A percentile compares a stretch with the other conserved stretches of the same genome.
Conservation (phyloP, 83 land plant species). For the Diphasiastrum complanatum region DNA sequence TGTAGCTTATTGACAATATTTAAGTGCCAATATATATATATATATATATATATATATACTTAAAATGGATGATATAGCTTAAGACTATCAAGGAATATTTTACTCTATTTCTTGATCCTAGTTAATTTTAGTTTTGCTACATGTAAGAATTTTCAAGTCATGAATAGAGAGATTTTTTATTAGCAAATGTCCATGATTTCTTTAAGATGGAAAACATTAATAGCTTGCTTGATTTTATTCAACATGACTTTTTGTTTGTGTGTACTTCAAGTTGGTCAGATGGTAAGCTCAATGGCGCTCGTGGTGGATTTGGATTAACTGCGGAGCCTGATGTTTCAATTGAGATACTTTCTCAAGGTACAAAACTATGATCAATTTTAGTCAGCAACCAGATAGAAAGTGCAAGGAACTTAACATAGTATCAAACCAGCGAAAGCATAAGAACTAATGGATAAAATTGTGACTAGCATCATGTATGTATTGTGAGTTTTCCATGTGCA, state of each 20-base stretch:
- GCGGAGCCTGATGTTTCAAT: slow-evolving; percentile 44
- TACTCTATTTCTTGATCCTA: too few species aligned
- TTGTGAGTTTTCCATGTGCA: slow-evolving; percentile 13
- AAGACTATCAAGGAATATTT: too few species aligned
- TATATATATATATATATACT: too few species aligned
- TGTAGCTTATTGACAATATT: too few species aligned
- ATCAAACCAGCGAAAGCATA: neutral
- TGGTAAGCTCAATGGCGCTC: slow-evolving; percentile 41
- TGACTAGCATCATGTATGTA: neutral
- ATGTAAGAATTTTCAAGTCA: too few species aligned
- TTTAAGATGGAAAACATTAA: too few species aligned
- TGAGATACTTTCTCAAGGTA: slow-evolving; percentile 37
- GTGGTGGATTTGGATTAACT: slow-evolving; percentile 47
- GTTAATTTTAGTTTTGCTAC: too few species aligned
- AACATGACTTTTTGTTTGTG: neutral
- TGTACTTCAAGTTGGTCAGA: slow-evolving; percentile 40
- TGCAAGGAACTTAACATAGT: neutral
- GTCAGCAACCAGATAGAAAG: neutral
- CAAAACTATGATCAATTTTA: neutral
- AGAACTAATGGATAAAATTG: neutral
- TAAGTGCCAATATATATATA: too few species aligned
- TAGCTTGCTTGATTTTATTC: too few species aligned
- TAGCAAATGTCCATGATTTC: too few species aligned
- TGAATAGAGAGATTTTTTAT: too few species aligned
- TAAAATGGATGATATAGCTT: too few species aligned